phyloP scores from a whole-genome alignment of 2,329 filamentous ascomycete genomes.

The Arthrocladium fulminans region DNA sequence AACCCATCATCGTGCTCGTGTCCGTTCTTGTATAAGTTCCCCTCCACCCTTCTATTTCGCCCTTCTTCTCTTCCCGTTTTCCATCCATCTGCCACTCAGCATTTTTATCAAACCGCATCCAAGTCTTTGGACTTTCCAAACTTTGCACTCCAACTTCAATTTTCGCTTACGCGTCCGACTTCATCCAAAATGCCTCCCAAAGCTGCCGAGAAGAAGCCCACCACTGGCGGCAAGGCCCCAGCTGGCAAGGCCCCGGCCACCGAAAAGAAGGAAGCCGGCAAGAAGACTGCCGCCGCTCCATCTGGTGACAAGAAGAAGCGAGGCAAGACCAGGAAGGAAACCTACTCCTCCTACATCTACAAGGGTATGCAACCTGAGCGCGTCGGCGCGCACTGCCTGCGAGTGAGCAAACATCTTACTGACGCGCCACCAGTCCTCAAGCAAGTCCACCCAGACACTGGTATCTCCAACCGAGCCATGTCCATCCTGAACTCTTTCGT shows the following conservation, averaged over 20 bases:
- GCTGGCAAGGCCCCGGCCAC: conserved; percentile 65
- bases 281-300: conserved; percentile 82
- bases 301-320: conserved; percentile 99
- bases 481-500: conserved; percentile 99
- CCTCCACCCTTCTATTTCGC: conserved; percentile 34
- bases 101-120: conserved; percentile 16
- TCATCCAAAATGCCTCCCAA: conserved; percentile 82
- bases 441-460: conserved; percentile 99
- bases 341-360: conserved; percentile 99
- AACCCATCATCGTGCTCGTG: conserved; percentile 30
- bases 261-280: conserved; percentile 99
- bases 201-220: conserved; percentile 96
- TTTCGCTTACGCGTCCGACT: conserved; percentile 26
- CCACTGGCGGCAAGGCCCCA: conserved; percentile 83
- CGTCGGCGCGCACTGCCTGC: conserved; percentile 6
- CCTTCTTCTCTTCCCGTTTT: conserved; percentile 26
- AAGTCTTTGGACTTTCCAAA: conserved; percentile 23
- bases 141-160: conserved; percentile 17
- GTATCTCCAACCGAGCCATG: conserved; percentile 99
- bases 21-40: conserved; percentile 36
- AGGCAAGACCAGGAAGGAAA: conserved; percentile 99
- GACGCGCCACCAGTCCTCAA: conserved; percentile 64
- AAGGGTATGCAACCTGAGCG: conserved; percentile 63
- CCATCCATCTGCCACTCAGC: conserved; percentile 29
- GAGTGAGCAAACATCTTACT: conserved; percentile 23